phyloP scores from a whole-genome alignment of 163 green algal genomes.

The Scenedesmus sp. region DNA sequence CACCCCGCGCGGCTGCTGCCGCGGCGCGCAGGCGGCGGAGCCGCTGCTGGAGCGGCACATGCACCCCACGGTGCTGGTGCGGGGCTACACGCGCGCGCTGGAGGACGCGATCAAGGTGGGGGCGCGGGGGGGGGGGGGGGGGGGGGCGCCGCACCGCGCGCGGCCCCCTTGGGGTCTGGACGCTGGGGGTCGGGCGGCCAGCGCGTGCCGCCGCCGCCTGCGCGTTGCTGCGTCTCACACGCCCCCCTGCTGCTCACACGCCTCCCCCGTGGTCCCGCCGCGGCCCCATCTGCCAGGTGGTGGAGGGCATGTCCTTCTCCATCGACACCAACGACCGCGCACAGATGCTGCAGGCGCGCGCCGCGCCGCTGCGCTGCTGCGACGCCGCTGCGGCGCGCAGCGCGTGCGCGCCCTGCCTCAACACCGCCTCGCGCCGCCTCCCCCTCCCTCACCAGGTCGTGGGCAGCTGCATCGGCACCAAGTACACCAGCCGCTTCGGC shows the following conservation, averaged over 20 bases:
- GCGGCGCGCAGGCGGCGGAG: constrained; percentile 81
- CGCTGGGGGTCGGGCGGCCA: background rate
- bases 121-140: constrained; percentile 50
- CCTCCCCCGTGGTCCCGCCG: too few species aligned
- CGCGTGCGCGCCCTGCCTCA: too few species aligned
- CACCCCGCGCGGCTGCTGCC: constrained; percentile 45
- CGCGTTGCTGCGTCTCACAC: too few species aligned
- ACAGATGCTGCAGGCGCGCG: constrained; percentile 81
- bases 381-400: too few species aligned
- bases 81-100: constrained; percentile 84
- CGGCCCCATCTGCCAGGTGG: constrained; percentile 8
- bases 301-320: constrained; percentile 88
- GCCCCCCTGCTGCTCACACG: background rate
- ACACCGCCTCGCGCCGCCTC: too few species aligned
- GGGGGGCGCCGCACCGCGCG: background rate
- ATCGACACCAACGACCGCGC: constrained; percentile 89
- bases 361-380: too few species aligned
- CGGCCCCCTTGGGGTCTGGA: background rate
- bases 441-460: too few species aligned
- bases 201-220: too few species aligned
- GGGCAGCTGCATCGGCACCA: constrained; percentile 96
- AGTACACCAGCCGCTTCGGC: constrained; percentile 98
- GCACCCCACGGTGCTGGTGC: constrained; percentile 97
- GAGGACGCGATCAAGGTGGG: constrained; percentile 57
- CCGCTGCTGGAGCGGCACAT: constrained; percentile 94